Conservation (phyloP, 2,329 filamentous ascomycete genomes). For the Amylocarpus encephaloides region DNA sequence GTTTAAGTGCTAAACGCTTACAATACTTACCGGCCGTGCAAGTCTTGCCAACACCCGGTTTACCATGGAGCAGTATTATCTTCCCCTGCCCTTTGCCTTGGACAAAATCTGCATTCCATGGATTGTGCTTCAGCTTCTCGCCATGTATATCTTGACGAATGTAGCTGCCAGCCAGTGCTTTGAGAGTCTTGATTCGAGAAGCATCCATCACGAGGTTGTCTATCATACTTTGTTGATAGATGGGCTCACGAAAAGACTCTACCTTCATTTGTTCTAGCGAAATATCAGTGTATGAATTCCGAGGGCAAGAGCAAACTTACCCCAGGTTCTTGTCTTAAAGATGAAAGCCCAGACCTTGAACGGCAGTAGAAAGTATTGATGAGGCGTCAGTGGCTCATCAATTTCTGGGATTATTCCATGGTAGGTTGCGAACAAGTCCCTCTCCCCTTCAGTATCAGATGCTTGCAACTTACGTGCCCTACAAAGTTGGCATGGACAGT, state of each 20-base stretch:
- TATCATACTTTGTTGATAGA: conserved; percentile 11
- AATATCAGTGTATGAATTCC: neutral
- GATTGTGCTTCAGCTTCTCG: conserved; percentile 1
- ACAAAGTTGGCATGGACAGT: neutral
- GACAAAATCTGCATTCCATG: conserved; percentile 6
- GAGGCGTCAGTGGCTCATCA: neutral
- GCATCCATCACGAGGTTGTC: conserved; percentile 25
- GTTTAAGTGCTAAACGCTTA: neutral
- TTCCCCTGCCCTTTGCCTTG: conserved; percentile 20
- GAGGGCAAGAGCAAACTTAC: neutral
- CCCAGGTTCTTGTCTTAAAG: conserved; percentile 11
- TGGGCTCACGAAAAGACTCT: conserved; percentile 10
- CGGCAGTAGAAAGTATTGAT: conserved; percentile 7
- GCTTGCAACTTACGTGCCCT: neutral
- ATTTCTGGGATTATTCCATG: neutral
- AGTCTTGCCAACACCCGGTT: conserved; percentile 13
- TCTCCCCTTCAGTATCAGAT: neutral
- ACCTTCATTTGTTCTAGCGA: neutral
- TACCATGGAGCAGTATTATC: conserved; percentile 11
- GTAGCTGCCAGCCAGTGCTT: conserved; percentile 16
- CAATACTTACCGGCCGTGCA: conserved; percentile 18
- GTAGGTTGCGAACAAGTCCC: neutral
- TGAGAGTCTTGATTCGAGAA: conserved; percentile 23
- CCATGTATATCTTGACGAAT: conserved; percentile 2
- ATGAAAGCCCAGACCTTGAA: conserved; percentile 2